Evolutionary conservation across 495 filamentous ascomycete species (phyloP).

Genomic region (Xylaria venustula): DNA sequence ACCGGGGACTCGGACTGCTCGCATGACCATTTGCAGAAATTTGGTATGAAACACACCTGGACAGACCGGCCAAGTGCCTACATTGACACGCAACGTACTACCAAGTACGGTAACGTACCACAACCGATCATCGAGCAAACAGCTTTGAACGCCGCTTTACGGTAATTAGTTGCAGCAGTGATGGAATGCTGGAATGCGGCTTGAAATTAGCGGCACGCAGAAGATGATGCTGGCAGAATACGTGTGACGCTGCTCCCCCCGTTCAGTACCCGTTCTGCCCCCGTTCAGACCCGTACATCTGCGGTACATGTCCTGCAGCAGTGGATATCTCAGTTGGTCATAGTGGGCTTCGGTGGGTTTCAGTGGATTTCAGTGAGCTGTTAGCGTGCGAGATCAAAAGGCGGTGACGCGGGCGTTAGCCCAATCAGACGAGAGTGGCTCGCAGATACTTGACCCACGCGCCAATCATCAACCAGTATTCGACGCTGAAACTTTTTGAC

Average conservation of each 20-base stretch:
- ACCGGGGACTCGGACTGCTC: neutral
- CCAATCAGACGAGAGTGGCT: constrained; percentile 5
- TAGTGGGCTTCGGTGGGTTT: constrained; percentile 18
- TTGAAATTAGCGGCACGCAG: constrained; percentile 15
- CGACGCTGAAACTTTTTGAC: neutral
- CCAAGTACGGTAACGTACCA: neutral
- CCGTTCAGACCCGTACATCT: too few species aligned
- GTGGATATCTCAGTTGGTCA: constrained; percentile 16
- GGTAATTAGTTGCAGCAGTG: constrained; percentile 4
- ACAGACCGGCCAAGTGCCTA: neutral
- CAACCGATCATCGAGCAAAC: neutral
- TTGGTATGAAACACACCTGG: constrained; percentile 3
- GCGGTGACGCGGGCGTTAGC: constrained; percentile 25
- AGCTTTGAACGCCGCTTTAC: too few species aligned
- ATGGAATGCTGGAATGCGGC: neutral
- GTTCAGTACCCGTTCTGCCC: neutral
- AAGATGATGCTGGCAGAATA: neutral
- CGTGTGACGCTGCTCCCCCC: neutral
- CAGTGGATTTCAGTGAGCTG: constrained; percentile 24
- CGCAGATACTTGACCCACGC: neutral
- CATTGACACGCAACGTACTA: too few species aligned
- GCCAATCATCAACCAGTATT: constrained; percentile 5
- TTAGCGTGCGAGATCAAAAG: constrained; percentile 25
- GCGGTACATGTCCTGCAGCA: constrained; percentile 3
- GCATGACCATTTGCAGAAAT: constrained; percentile 1